These are phyloP conservation scores for Neurospora africana DNA, from an alignment of 495 filamentous ascomycete species.

Conservation along the genomic window DNA sequence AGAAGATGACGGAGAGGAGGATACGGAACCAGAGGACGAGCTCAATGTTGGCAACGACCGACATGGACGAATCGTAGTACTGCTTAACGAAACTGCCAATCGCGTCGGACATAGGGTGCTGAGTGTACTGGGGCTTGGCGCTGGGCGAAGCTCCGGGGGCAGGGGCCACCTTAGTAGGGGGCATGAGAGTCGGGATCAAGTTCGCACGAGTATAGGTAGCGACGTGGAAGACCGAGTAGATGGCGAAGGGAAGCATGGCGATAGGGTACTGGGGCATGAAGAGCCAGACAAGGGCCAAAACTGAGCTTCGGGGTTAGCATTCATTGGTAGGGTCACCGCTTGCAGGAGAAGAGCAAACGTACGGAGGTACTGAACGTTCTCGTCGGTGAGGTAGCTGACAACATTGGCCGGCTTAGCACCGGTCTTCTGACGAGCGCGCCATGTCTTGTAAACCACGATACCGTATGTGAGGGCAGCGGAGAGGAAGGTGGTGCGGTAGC, in stretches of 20 bases:
- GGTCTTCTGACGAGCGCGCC: constrained; percentile 64
- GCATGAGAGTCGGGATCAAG: constrained; percentile 53
- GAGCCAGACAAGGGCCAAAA: constrained; percentile 93
- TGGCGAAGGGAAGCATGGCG: constrained; percentile 85
- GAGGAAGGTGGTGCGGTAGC: constrained; percentile 82
- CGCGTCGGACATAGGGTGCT: constrained; percentile 60
- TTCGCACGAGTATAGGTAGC: constrained; percentile 70
- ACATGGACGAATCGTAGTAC: constrained; percentile 89
- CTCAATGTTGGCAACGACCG: constrained; percentile 65
- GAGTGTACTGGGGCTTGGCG: constrained; percentile 50
- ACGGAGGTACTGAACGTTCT: constrained; percentile 98
- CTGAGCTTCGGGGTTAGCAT: constrained; percentile 32
- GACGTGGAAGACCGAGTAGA: constrained; percentile 98
- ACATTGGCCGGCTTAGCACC: constrained; percentile 47
- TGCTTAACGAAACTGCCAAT: constrained; percentile 93
- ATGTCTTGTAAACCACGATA: constrained; percentile 98
- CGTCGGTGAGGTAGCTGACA: constrained; percentile 63
- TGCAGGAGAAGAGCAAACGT: constrained; percentile 27
- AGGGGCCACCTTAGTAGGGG: constrained; percentile 31
- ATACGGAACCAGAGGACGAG: constrained; percentile 76
- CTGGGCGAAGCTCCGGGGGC: constrained; percentile 44
- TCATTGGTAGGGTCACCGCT: constrained; percentile 3
- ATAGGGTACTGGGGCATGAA: constrained; percentile 78
- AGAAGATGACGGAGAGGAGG: constrained; percentile 65
- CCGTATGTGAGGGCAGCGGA: constrained; percentile 87